These are phyloP conservation scores for Rhizopus delemar DNA, from an alignment of 371 early-diverging fungal genomes.

Conservation along the genomic window DNA sequence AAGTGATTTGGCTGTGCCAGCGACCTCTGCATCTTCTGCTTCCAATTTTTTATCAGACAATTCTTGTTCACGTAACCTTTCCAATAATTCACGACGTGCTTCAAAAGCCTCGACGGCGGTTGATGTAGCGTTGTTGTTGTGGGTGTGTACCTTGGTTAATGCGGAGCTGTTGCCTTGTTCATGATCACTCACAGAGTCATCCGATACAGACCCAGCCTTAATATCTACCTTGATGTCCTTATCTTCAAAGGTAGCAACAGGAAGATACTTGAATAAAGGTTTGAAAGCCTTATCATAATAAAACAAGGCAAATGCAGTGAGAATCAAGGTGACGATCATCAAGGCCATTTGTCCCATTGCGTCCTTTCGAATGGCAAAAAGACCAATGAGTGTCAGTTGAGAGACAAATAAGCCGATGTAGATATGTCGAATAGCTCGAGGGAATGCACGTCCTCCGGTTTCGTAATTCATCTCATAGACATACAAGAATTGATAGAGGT, in stretches of 20 bases:
- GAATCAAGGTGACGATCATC: constrained; percentile 53
- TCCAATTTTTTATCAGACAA: neutral
- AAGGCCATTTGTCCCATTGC: constrained; percentile 55
- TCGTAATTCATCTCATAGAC: constrained; percentile 65
- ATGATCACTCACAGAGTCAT: neutral
- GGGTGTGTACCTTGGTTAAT: constrained; percentile 8
- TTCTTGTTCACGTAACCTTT: constrained; percentile 4
- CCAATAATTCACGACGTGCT: constrained; percentile 12
- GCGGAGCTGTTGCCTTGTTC: neutral
- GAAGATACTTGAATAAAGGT: constrained; percentile 68
- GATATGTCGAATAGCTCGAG: constrained; percentile 66
- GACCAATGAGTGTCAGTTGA: constrained; percentile 68
- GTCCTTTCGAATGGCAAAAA: constrained; percentile 61
- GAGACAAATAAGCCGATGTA: constrained; percentile 71
- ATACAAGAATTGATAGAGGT: constrained; percentile 79
- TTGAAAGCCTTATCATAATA: constrained; percentile 66
- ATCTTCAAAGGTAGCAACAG: constrained; percentile 34
- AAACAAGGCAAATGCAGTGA: constrained; percentile 50
- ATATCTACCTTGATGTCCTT: neutral
- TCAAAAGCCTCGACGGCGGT: constrained; percentile 18
- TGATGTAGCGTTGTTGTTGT: constrained; percentile 7
- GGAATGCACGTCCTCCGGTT: constrained; percentile 73
- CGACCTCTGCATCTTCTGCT: constrained; percentile 7
- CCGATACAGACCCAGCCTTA: constrained; percentile 6
- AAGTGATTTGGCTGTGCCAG: constrained; percentile 16